Conservation (phyloP, 495 filamentous ascomycete species). For the Trichoderma parareesei region DNA sequence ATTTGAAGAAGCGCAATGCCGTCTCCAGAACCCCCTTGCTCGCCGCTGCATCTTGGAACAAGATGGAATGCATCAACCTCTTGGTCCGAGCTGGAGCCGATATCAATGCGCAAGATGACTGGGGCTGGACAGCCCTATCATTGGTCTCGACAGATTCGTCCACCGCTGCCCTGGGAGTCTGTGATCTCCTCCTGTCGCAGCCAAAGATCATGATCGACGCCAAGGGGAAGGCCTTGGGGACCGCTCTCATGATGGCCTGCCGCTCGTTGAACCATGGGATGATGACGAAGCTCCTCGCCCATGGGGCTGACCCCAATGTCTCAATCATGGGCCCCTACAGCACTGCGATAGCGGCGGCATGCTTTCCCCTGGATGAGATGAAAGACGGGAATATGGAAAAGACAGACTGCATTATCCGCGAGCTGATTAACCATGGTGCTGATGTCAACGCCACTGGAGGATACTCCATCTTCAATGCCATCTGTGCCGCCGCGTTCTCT, state of each 20-base stretch:
- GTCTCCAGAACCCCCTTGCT: neutral
- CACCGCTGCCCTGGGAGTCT: neutral
- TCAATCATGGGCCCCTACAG: neutral
- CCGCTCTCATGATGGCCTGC: neutral
- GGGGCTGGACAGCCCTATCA: neutral
- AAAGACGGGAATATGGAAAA: neutral
- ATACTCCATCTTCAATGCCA: neutral
- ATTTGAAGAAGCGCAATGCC: neutral
- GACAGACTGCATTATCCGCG: neutral
- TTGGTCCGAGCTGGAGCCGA: neutral
- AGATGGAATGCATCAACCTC: neutral
- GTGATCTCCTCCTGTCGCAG: neutral
- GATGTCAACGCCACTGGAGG: neutral
- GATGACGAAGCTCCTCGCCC: neutral
- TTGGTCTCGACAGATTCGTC: neutral
- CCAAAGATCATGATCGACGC: neutral
- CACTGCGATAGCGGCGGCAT: neutral
- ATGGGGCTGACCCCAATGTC: neutral
- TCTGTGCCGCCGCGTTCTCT: neutral
- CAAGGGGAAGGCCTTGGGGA: neutral
- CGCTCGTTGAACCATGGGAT: neutral
- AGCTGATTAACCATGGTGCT: neutral
- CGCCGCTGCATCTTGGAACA: neutral
- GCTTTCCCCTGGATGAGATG: neutral
- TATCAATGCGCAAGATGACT: neutral